Evolutionary conservation across 257 asterid genomes (phyloP).

Genomic region (Penstemon davidsonii): DNA sequence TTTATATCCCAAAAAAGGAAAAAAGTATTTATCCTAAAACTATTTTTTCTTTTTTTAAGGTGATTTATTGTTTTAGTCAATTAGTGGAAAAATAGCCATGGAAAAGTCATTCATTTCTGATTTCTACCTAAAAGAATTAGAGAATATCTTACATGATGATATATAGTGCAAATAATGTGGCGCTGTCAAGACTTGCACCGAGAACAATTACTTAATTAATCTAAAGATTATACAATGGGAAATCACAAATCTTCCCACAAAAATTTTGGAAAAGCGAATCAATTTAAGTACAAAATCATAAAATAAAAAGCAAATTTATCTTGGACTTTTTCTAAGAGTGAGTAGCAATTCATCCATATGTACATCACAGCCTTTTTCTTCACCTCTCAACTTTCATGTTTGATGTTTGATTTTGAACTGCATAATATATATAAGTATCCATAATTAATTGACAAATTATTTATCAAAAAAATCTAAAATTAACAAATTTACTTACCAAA

Average conservation of each 20-base stretch:
- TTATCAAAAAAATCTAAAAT: no score
- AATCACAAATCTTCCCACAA: no score
- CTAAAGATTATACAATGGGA: constrained; percentile 32
- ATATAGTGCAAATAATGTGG: constrained; percentile 39
- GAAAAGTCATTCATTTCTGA: constrained; percentile 33
- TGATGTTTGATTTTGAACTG: constrained; percentile 54
- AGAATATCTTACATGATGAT: constrained; percentile 36
- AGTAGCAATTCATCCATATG: constrained; percentile 41
- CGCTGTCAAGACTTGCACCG: constrained; percentile 24
- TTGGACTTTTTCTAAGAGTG: constrained; percentile 31
- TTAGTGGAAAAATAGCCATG: not conserved
- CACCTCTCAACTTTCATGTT: constrained; percentile 68
- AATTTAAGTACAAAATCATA: constrained; percentile 38
- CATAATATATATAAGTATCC: constrained; percentile 19
- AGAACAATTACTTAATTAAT: constrained; percentile 2
- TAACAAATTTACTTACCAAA: no score
- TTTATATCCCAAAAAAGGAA: no score
- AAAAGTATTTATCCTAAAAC: no score
- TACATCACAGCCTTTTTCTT: constrained; percentile 48
- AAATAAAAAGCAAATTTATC: not conserved
- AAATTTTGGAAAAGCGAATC: constrained; percentile 27
- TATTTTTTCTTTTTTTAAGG: no score
- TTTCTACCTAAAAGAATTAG: constrained; percentile 21
- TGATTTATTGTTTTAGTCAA: not conserved
- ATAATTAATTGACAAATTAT: constrained; percentile 15